Percentiles rank a stretch among this genome's conserved stretches.
phyloP scores from a whole-genome alignment of 164 flowering plant genomes.

The Cinnamomum micranthum region DNA sequence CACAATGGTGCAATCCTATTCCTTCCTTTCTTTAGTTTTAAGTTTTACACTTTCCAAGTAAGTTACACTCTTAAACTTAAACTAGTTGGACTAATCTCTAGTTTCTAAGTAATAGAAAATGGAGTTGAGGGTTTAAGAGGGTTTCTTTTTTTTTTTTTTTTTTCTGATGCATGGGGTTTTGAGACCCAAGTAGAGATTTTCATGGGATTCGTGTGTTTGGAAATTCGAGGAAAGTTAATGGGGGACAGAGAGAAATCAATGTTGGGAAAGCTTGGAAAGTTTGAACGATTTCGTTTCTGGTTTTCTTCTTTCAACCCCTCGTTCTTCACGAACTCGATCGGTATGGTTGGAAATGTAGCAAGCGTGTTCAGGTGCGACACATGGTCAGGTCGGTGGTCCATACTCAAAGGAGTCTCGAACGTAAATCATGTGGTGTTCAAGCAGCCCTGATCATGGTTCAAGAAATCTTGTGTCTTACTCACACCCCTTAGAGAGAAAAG shows the following conservation, averaged over 20 bases:
- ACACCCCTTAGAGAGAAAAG: too few relatives aligned
- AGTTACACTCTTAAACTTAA: background rate
- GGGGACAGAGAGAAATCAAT: background rate
- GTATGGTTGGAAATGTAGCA: background rate
- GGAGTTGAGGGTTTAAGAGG: background rate
- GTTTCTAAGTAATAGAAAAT: background rate
- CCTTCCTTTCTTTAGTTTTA: background rate
- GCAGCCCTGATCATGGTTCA: background rate
- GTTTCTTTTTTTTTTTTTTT: background rate
- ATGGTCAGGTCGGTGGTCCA: background rate
- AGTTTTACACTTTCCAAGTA: background rate
- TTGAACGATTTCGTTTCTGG: background rate
- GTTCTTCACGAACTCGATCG: background rate
- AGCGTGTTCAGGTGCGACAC: background rate
- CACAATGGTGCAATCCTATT: background rate
- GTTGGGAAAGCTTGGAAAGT: background rate
- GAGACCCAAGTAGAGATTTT: background rate
- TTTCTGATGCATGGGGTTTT: background rate
- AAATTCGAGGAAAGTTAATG: conserved; percentile 1
- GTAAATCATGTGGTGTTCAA: background rate
- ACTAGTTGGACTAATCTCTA: background rate
- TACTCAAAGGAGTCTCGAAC: background rate
- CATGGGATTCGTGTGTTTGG: background rate
- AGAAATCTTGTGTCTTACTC: too few relatives aligned
- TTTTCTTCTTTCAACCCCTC: too few relatives aligned